Evolutionary conservation across 768 basidiomycete genomes (phyloP).

Genomic region (Rhizopogon roseolus): DNA sequence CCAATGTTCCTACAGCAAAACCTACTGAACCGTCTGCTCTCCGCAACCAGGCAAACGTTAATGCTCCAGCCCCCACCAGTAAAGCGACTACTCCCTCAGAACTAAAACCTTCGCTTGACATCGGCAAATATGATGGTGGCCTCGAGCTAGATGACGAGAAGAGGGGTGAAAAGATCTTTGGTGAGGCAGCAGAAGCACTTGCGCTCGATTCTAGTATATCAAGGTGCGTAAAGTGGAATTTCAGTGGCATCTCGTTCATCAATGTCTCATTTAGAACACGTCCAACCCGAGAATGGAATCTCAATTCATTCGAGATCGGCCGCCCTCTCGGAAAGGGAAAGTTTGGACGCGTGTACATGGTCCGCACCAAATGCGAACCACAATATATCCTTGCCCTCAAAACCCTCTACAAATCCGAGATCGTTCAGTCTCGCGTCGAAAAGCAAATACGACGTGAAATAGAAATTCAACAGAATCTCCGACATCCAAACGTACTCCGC

Average conservation of each 20-base stretch:
- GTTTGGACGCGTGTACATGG: constrained; percentile 98
- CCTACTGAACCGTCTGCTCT: constrained; percentile 35
- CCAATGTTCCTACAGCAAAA: constrained; percentile 42
- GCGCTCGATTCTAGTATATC: constrained; percentile 82
- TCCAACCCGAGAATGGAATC: constrained; percentile 81
- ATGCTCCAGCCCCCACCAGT: constrained; percentile 9
- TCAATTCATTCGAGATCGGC: constrained; percentile 90
- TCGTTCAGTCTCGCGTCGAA: constrained; percentile 87
- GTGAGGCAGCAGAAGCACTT: constrained; percentile 74
- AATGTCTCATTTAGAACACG: constrained; percentile 37
- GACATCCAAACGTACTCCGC: constrained; percentile 91
- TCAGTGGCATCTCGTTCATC: constrained; percentile 4
- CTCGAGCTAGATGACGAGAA: constrained; percentile 87
- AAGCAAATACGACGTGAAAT: constrained; percentile 97
- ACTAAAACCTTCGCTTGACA: constrained; percentile 44
- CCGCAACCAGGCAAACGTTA: constrained; percentile 31
- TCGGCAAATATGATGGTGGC: constrained; percentile 94
- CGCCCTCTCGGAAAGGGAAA: constrained; percentile 98
- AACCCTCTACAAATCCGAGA: constrained; percentile 94
- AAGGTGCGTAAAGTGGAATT: constrained; percentile 35
- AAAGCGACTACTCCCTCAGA: constrained; percentile 22
- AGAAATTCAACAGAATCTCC: constrained; percentile 94
- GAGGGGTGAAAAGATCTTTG: constrained; percentile 66
- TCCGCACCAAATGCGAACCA: constrained; percentile 83
- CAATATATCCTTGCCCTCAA: constrained; percentile 96